Evolutionary conservation across 306 rosid genomes (phyloP).

Genomic region (Inga laurina): DNA sequence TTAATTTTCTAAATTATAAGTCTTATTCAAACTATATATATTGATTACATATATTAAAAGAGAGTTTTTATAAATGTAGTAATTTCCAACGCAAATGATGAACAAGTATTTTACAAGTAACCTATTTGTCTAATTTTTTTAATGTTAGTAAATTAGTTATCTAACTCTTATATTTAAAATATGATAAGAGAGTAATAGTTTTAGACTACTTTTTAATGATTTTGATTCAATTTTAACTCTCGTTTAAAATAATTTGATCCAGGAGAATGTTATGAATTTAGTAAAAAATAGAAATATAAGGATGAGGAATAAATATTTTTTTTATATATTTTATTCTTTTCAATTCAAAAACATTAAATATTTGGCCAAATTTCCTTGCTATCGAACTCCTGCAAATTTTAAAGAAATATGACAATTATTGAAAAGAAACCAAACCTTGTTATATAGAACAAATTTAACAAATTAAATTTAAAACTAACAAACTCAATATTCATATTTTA

Average conservation of each 20-base stretch:
- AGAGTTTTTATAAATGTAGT: too few relatives aligned
- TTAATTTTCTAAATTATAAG: too few relatives aligned
- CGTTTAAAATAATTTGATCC: not conserved
- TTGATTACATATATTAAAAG: too few relatives aligned
- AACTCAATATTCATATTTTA: not conserved
- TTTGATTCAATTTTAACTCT: not conserved
- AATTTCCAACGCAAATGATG: too few relatives aligned
- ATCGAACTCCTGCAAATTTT: not conserved
- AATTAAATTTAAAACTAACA: too few relatives aligned
- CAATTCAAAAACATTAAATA: not conserved
- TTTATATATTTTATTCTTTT: not conserved
- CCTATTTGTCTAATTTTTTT: too few relatives aligned
- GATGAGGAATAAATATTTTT: not conserved
- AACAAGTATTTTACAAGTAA: too few relatives aligned
- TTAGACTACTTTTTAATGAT: not conserved
- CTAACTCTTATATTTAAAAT: too few relatives aligned
- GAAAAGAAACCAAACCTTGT: not conserved
- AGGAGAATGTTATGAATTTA: not conserved
- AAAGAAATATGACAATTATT: not conserved
- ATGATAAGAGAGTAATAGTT: too few relatives aligned
- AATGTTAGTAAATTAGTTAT: too few relatives aligned
- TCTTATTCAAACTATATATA: too few relatives aligned
- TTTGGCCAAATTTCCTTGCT: not conserved
- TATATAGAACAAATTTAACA: not conserved
- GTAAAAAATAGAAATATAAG: not conserved